Conservation (phyloP, 306 rosid species). For the Pterocarpus macrocarpus region DNA sequence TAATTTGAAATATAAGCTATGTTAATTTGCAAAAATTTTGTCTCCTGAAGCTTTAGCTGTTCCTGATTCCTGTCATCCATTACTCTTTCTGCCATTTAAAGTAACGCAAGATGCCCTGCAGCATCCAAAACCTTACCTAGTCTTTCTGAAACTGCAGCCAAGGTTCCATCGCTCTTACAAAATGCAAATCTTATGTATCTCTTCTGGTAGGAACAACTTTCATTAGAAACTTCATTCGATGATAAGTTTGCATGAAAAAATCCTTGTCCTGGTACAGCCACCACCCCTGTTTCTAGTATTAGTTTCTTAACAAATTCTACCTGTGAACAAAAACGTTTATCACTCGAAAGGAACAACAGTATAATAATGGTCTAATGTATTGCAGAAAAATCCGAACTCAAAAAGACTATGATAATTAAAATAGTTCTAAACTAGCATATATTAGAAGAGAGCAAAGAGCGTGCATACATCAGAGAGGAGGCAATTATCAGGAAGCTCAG, state of each 20-base stretch:
- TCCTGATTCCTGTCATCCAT: neutral
- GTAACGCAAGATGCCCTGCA: slow-evolving; percentile 48
- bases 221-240: slow-evolving; percentile 49
- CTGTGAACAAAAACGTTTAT: slow-evolving; percentile 50
- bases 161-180: slow-evolving; percentile 80
- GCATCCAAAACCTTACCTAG: slow-evolving; percentile 57
- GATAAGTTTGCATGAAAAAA: slow-evolving; percentile 62
- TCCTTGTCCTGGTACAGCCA: slow-evolving; percentile 90
- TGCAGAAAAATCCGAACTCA: neutral
- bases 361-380: slow-evolving; percentile 21
- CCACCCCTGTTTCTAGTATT: slow-evolving; percentile 80
- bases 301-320: slow-evolving; percentile 75
- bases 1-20: slow-evolving; percentile 21
- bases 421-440: neutral
- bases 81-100: slow-evolving; percentile 33
- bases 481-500: slow-evolving; percentile 76
- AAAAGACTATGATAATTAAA: slow-evolving; percentile 12
- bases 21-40: slow-evolving; percentile 2
- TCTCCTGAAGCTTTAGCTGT: too few relatives aligned
- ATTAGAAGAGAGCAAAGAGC: slow-evolving; percentile 26
- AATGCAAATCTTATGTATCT: slow-evolving; percentile 88
- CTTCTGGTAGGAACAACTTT: slow-evolving; percentile 54
- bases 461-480: slow-evolving; percentile 72
- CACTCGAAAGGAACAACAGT: neutral
- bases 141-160: slow-evolving; percentile 67